Evolutionary conservation across 306 rosid genomes (phyloP).

Genomic region (Albizia julibrissin): DNA sequence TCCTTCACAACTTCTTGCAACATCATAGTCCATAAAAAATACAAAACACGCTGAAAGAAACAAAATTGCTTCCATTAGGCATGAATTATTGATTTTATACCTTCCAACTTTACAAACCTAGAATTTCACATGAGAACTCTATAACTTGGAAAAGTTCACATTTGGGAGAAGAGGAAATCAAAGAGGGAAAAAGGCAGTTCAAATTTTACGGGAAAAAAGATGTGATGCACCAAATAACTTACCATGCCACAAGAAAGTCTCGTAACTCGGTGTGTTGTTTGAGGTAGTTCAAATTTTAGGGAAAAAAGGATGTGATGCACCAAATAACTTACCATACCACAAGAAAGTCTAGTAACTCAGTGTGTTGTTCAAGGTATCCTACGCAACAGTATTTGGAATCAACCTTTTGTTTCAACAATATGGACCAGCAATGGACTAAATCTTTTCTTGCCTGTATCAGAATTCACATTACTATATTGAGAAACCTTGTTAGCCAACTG

Average conservation of each 20-base stretch:
- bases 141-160: neutral
- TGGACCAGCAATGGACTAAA: conserved; percentile 85
- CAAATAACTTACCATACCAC: conserved; percentile 76
- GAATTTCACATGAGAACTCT: neutral
- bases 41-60: neutral
- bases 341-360: conserved; percentile 80
- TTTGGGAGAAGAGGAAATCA: neutral
- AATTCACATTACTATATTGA: conserved; percentile 37
- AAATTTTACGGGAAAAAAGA: neutral
- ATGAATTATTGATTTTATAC: neutral
- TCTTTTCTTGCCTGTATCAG: conserved; percentile 88
- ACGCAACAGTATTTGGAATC: conserved; percentile 64
- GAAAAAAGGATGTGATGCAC: neutral
- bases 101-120: neutral
- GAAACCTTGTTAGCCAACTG: conserved; percentile 33
- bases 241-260: conserved; percentile 90
- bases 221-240: conserved; percentile 36
- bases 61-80: neutral
- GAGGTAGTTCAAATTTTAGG: conserved; percentile 36
- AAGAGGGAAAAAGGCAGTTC: neutral
- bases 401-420: conserved; percentile 82
- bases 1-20: neutral
- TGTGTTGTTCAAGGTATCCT: conserved; percentile 78
- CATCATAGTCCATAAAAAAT: neutral
- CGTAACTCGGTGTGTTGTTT: conserved; percentile 80